Evolutionary conservation across 306 rosid species (phyloP).

Genomic region (Quercus cerris): DNA sequence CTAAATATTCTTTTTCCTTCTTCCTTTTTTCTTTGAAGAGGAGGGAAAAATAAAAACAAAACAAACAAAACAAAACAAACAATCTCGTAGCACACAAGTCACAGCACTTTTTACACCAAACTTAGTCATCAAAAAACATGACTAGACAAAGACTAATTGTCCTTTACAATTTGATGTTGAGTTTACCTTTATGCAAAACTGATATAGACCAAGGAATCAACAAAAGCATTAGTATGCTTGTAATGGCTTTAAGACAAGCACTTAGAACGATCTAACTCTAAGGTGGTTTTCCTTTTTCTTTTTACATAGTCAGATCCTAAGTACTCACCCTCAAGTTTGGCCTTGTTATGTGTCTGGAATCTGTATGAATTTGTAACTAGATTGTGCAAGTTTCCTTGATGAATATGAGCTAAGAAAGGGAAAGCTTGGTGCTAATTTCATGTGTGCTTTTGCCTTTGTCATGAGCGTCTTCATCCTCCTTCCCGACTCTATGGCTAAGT

Average conservation of each 20-base stretch:
- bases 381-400: constrained; percentile 22
- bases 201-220: not conserved
- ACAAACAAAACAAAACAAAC: not conserved
- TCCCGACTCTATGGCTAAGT: constrained; percentile 36
- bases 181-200: not conserved
- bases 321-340: constrained; percentile 16
- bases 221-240: not conserved
- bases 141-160: not conserved
- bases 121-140: not conserved
- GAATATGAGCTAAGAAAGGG: constrained; percentile 49
- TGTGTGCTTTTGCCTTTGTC: constrained; percentile 34
- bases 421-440: constrained; percentile 63
- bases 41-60: not conserved
- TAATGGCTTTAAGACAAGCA: not conserved
- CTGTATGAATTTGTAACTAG: constrained; percentile 9
- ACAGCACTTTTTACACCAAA: not conserved
- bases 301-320: constrained; percentile 5
- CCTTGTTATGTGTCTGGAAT: constrained; percentile 1
- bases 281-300: not conserved
- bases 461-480: constrained; percentile 23
- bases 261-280: constrained; percentile 3
- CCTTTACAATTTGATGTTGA: not conserved
- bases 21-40: not conserved
- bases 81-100: not conserved
- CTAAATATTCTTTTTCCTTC: not conserved